Evolutionary conservation across 1,284 basidiomycete species (phyloP).

Genomic region (Puccinia horiana): DNA sequence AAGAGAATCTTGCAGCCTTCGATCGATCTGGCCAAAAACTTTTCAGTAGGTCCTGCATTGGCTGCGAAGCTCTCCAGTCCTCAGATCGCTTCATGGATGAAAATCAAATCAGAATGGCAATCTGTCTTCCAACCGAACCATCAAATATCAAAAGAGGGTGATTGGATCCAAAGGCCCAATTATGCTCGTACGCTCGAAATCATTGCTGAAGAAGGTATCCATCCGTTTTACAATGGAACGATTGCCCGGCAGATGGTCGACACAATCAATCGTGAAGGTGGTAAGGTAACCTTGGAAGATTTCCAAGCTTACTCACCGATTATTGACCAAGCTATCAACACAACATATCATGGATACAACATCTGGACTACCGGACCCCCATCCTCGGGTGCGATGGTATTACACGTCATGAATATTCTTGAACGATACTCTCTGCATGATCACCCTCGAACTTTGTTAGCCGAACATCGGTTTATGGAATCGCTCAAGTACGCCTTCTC

Average conservation of each 20-base stretch:
- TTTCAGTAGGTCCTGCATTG: conserved; percentile 74
- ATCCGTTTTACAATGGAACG: conserved; percentile 64
- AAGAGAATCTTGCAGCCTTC: conserved; percentile 72
- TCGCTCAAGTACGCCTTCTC: conserved; percentile 70
- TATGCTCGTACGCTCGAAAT: conserved; percentile 54
- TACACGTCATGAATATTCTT: conserved; percentile 77
- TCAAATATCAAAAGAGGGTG: conserved; percentile 47
- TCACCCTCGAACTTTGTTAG: conserved; percentile 65
- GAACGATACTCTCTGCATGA: conserved; percentile 67
- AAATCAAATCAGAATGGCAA: conserved; percentile 71
- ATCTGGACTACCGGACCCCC: conserved; percentile 83
- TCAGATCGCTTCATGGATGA: neutral
- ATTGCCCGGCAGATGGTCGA: conserved; percentile 73
- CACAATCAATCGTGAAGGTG: conserved; percentile 72
- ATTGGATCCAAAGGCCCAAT: conserved; percentile 52
- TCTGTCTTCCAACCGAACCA: conserved; percentile 50
- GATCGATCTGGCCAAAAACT: conserved; percentile 69
- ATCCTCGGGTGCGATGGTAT: conserved; percentile 74
- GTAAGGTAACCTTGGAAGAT: conserved; percentile 73
- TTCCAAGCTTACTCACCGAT: conserved; percentile 71
- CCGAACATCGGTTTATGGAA: conserved; percentile 73
- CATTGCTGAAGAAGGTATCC: conserved; percentile 54
- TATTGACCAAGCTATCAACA: conserved; percentile 72
- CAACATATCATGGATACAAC: conserved; percentile 71
- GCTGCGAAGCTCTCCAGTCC: conserved; percentile 60